A percentile compares a stretch with the other conserved stretches of the same genome.
These are phyloP conservation scores for Lathyrus oleraceus DNA, from an alignment of 306 rosid species.

Conservation along the genomic window DNA sequence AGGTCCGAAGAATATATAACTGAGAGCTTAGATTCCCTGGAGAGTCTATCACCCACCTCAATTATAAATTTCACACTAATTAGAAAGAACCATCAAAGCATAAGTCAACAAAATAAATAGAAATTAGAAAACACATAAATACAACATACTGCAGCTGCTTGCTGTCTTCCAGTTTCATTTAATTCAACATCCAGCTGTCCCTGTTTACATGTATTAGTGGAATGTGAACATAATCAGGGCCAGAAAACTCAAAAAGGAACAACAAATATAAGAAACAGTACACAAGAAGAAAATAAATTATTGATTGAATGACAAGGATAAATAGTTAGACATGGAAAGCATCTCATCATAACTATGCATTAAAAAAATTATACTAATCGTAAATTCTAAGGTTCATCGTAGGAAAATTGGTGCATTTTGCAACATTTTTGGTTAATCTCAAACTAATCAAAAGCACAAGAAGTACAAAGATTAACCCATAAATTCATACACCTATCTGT, in stretches of 20 bases:
- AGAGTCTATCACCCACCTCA: conserved; percentile 82
- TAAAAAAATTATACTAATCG: no score
- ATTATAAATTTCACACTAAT: conserved; percentile 32
- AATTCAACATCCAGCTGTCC: conserved; percentile 87
- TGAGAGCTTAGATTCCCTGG: conserved; percentile 68
- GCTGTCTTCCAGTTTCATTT: conserved; percentile 88
- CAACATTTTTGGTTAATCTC: not conserved
- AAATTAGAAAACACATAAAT: conserved; percentile 21
- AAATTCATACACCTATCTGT: no score
- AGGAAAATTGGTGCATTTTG: no score
- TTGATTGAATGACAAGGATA: conserved; percentile 21
- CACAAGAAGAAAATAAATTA: not conserved
- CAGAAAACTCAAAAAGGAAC: conserved; percentile 32
- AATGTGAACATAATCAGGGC: conserved; percentile 20
- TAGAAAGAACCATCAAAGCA: conserved; percentile 22
- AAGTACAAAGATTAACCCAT: no score
- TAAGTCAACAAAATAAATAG: conserved; percentile 8
- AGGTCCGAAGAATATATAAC: conserved; percentile 83
- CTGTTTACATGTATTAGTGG: conserved; percentile 45
- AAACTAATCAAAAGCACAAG: no score
- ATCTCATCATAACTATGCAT: no score
- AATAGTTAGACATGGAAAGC: no score
- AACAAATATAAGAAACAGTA: conserved; percentile 11
- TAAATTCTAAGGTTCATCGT: not conserved
- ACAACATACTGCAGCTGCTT: conserved; percentile 78